Conservation (phyloP, 2,329 filamentous ascomycete species). For the Pyrenophora seminiperda region DNA sequence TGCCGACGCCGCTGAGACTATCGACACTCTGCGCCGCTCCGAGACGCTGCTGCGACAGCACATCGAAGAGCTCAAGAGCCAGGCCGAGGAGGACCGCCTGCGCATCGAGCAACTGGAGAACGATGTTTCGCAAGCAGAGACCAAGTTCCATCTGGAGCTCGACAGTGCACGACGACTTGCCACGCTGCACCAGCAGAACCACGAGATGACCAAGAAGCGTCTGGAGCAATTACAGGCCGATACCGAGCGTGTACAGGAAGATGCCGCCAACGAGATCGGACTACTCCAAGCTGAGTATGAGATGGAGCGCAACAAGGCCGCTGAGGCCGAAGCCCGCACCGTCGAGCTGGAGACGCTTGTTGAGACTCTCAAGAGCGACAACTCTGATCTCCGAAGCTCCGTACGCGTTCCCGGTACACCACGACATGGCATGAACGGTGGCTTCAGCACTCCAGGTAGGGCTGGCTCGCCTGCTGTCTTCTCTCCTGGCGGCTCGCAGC, state of each 20-base stretch:
- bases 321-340: conserved; percentile 65
- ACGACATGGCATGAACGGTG: conserved; percentile 56
- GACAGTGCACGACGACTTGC: conserved; percentile 81
- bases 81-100: conserved; percentile 80
- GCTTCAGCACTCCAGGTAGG: conserved; percentile 56
- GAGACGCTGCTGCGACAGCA: conserved; percentile 81
- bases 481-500: conserved; percentile 60
- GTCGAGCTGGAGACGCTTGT: conserved; percentile 68
- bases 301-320: conserved; percentile 62
- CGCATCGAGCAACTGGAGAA: conserved; percentile 87
- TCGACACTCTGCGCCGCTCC: conserved; percentile 77
- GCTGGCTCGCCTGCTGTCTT: conserved; percentile 58
- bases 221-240: conserved; percentile 70
- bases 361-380: conserved; percentile 63
- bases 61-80: conserved; percentile 81
- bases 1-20: conserved; percentile 78
- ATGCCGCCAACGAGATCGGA: conserved; percentile 64
- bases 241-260: conserved; percentile 68
- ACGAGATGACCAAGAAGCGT: conserved; percentile 71
- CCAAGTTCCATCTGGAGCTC: conserved; percentile 84
- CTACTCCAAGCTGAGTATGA: conserved; percentile 57
- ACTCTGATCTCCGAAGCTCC: conserved; percentile 50
- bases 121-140: conserved; percentile 77
- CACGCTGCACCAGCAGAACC: conserved; percentile 78
- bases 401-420: conserved; percentile 57